Evolutionary conservation across 805 yeast genomes (phyloP).

Genomic region (Komagataella pastoris): DNA sequence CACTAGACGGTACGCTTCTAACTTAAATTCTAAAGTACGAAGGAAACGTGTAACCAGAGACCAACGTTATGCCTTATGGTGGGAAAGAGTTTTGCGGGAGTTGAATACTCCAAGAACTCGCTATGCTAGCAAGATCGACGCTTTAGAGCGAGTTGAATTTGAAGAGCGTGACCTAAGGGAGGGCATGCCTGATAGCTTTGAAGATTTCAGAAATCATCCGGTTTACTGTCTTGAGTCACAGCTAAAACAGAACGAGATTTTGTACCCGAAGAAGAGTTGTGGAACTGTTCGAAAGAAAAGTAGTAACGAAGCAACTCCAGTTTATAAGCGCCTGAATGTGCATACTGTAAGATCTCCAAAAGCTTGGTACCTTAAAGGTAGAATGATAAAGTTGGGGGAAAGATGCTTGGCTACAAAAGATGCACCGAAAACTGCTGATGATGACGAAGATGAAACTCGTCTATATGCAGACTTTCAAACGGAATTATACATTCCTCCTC

Average conservation of each 20-base stretch:
- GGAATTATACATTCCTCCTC: conserved; percentile 52
- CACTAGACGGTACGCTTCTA: conserved; percentile 67
- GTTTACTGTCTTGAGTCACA: conserved; percentile 70
- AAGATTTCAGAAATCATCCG: conserved; percentile 83
- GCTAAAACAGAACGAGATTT: conserved; percentile 55
- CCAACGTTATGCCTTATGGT: conserved; percentile 49
- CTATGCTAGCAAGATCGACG: conserved; percentile 21
- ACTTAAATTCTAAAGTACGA: conserved; percentile 61
- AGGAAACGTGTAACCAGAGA: conserved; percentile 60
- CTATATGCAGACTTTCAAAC: conserved; percentile 76
- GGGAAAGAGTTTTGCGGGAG: conserved; percentile 25
- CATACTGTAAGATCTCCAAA: conserved; percentile 53
- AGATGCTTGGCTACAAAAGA: conserved; percentile 42
- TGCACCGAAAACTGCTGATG: conserved; percentile 19
- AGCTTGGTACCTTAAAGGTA: conserved; percentile 79
- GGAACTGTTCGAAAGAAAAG: conserved; percentile 52
- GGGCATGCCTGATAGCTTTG: conserved; percentile 77
- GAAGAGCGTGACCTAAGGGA: conserved; percentile 51
- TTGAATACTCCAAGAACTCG: conserved; percentile 7
- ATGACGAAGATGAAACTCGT: conserved; percentile 39
- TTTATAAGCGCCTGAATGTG: conserved; percentile 59
- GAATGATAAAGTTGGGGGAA: conserved; percentile 59
- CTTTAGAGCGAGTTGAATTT: conserved; percentile 49
- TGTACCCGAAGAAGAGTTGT: conserved; percentile 55
- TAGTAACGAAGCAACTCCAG: conserved; percentile 33